Conservation (phyloP, 768 basidiomycete species). For the Auriscalpium orientale region DNA sequence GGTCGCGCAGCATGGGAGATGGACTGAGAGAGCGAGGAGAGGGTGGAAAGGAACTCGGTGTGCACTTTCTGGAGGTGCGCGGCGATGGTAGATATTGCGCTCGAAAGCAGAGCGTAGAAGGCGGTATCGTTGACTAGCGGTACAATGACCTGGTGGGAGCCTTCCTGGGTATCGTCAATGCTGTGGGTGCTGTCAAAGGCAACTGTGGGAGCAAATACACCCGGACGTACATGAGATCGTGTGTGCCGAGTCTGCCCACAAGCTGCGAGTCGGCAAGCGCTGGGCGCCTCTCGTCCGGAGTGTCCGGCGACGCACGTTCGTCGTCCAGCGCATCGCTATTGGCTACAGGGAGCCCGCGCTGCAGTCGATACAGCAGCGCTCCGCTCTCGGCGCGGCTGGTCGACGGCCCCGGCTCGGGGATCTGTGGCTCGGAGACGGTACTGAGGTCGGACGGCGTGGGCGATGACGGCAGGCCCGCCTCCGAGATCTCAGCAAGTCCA, state of each 20-base stretch:
- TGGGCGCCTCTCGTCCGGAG: not conserved
- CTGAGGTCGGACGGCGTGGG: not conserved
- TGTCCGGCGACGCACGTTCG: not conserved
- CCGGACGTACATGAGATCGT: not conserved
- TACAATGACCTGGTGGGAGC: constrained; percentile 51
- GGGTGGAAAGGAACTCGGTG: constrained; percentile 37
- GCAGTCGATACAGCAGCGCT: not conserved
- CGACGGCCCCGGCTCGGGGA: not conserved
- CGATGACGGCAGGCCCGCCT: not conserved
- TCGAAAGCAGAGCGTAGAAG: constrained; percentile 71
- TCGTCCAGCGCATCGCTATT: not conserved
- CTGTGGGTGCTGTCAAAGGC: not conserved
- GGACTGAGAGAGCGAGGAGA: constrained; percentile 39
- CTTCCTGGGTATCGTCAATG: not conserved
- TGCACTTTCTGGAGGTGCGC: constrained; percentile 45
- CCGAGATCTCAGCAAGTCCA: not conserved
- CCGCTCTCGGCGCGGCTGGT: not conserved
- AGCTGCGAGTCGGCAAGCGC: not conserved
- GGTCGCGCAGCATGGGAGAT: constrained; percentile 29
- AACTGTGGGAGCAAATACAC: not conserved
- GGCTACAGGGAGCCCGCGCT: not conserved
- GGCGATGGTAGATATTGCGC: constrained; percentile 48
- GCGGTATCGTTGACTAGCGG: constrained; percentile 72
- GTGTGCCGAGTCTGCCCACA: not conserved
- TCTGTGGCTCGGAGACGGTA: not conserved